phyloP scores from a whole-genome alignment of 2,329 filamentous ascomycete species.

The Botrytis aclada region DNA sequence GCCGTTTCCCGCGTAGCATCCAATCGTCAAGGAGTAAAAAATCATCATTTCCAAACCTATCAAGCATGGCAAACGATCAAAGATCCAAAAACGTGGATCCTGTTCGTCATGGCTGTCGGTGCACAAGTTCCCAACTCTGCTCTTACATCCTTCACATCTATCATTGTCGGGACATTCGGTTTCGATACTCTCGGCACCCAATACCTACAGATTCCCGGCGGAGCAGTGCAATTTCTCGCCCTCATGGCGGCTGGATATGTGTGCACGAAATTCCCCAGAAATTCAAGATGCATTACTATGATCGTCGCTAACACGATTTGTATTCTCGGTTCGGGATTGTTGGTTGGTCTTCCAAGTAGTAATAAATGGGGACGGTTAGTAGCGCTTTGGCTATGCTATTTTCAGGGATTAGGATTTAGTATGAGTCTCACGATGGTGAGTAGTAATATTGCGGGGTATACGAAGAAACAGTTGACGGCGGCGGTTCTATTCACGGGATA shows the following conservation, averaged over 20 bases:
- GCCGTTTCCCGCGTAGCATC: conserved; percentile 51
- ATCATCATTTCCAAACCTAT: conserved; percentile 46
- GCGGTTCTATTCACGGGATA: conserved; percentile 52
- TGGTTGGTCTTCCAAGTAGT: conserved; percentile 48
- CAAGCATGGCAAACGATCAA: conserved; percentile 47
- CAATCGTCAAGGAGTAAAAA: conserved; percentile 54
- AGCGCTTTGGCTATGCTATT: conserved; percentile 55
- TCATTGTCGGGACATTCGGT: conserved; percentile 32
- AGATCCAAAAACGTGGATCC: conserved; percentile 58
- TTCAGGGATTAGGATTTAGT: conserved; percentile 52
- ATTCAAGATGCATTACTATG: conserved; percentile 52
- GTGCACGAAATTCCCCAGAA: conserved; percentile 51
- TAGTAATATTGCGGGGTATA: conserved; percentile 52
- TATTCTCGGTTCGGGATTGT: conserved; percentile 50
- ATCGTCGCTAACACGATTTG: conserved; percentile 54
- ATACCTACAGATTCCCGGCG: conserved; percentile 59
- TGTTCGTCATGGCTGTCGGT: conserved; percentile 50
- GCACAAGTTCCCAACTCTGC: conserved; percentile 57
- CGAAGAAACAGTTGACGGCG: conserved; percentile 52
- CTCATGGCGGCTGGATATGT: conserved; percentile 50
- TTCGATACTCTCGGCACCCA: conserved; percentile 49
- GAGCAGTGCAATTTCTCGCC: conserved; percentile 54
- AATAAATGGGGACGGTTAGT: conserved; percentile 58
- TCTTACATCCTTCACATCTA: conserved; percentile 46
- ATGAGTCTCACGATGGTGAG: conserved; percentile 53